A percentile compares a stretch with the other conserved stretches of the same genome.
These are phyloP conservation scores for Diacronema lutheri DNA, from an alignment of 78 protist species.

Conservation along the genomic window DNA sequence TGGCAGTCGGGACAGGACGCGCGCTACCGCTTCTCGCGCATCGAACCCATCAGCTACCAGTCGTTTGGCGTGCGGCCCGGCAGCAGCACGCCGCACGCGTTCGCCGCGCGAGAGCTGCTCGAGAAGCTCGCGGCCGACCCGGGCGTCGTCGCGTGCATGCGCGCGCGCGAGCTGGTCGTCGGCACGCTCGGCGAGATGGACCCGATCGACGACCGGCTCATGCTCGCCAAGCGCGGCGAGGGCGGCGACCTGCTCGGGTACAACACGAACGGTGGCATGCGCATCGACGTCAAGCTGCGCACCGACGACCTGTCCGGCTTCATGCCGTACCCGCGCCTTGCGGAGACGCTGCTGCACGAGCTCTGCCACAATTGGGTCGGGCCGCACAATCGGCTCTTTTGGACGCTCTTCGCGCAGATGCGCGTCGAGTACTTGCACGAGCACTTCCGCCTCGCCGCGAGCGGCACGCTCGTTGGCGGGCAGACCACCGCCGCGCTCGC, in stretches of 20 bases:
- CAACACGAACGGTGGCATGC: neutral
- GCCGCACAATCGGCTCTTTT: neutral
- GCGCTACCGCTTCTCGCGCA: neutral
- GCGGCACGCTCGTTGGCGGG: too few species aligned
- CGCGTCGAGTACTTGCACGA: neutral
- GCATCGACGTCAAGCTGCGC: neutral
- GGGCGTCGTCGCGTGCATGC: neutral
- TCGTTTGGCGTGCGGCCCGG: neutral
- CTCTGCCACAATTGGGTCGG: slow-evolving; percentile 1
- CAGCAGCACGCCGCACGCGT: neutral
- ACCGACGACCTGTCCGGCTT: slow-evolving; percentile 1
- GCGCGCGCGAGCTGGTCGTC: neutral
- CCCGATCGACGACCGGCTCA: slow-evolving; percentile 6
- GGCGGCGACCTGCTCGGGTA: neutral
- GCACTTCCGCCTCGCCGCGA: too few species aligned
- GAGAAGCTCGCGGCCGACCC: neutral
- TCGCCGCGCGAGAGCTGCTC: slow-evolving; percentile 8
- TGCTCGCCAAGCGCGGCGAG: neutral
- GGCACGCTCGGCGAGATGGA: slow-evolving; percentile 13
- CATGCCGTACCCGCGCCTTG: neutral
- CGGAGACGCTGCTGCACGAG: slow-evolving; percentile 12
- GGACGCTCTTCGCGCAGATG: slow-evolving; percentile 1
- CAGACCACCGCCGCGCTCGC: too few species aligned
- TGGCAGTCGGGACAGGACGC: neutral
- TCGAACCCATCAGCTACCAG: neutral